Conservation (phyloP, 176 grass and related monocot genomes). For the Carex pumila region DNA sequence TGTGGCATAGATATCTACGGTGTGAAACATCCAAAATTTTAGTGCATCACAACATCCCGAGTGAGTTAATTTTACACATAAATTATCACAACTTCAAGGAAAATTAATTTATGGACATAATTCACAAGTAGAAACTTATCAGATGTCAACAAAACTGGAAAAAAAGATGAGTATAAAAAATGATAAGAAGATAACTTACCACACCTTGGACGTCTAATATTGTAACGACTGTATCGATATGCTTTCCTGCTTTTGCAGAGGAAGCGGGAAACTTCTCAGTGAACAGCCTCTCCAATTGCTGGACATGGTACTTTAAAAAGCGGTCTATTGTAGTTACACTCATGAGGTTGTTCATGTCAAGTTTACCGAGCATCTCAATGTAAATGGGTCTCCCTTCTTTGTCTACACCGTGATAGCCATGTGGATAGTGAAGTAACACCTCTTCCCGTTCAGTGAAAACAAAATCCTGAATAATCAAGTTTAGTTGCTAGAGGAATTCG, state of each 20-base stretch:
- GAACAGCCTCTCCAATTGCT: constrained; percentile 33
- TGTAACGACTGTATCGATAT: constrained; percentile 34
- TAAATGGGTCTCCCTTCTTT: constrained; percentile 88
- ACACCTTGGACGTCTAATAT: constrained; percentile 54
- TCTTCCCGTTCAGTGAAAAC: constrained; percentile 59
- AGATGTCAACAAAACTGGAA: neutral
- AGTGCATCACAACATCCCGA: neutral
- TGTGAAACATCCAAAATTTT: neutral
- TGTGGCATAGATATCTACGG: neutral
- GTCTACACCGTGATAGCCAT: constrained; percentile 92
- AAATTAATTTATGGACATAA: neutral
- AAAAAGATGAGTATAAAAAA: neutral
- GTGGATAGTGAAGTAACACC: constrained; percentile 70
- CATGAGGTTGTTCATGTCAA: constrained; percentile 73
- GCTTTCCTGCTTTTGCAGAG: constrained; percentile 14
- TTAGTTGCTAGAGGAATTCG: neutral
- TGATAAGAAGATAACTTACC: constrained; percentile 39
- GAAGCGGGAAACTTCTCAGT: constrained; percentile 35
- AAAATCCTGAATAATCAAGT: constrained; percentile 52
- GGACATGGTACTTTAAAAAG: constrained; percentile 76
- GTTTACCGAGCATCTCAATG: constrained; percentile 77
- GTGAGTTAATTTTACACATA: neutral
- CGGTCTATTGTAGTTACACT: constrained; percentile 75
- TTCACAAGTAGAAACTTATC: neutral
- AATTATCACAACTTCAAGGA: neutral